Evolutionary conservation across 2,329 filamentous ascomycete genomes (phyloP), one percentile per base, ranked within the genome.

Genomic region (Drechslerella coelobrocha): DNA sequence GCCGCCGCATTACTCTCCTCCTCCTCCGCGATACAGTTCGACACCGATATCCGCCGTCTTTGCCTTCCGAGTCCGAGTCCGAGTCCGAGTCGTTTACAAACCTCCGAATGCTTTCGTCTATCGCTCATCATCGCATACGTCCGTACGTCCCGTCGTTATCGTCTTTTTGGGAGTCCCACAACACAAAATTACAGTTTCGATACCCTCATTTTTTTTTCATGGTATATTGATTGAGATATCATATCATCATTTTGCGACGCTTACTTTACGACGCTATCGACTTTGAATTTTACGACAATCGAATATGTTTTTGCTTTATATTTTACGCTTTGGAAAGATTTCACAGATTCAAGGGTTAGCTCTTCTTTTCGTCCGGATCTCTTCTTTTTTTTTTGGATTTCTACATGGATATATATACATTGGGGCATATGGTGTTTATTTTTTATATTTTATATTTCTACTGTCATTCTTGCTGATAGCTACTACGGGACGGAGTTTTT

Each of bases 401-500:
- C 37, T 59, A 59, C 29, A 59, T 26, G 54, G 54, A 59, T 52
- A 59, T 59, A 59, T 47, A 17, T 47, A 47, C 53, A 27, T 51
- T 51, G 47, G n/a, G n/a, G n/a, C 31, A 39, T 39, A 43, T 56
- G 51, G 7, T 9, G 45, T 17, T 19, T 31, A 45, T 17, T 59
- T 51, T 57, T 21, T 17, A 19, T 34, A 1, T 59, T 57, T 65
- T 41, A 54, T 29, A 66, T 57, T n/a, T n/a, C n/a, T n/a, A n/a
- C 19, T 24, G 19, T 41, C 43, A 24, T 48, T 27, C 31, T 51
- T 47, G 8, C 17, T 23, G 8, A 47, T 2, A 5, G 21, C 21
- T n/a, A 29, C 26, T 26, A 23, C 26, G 43, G 45, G 26, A 17
- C 31, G 56, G 56, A 60, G 56, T 60, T 50, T 27, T 37, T 53